These are phyloP conservation scores for Cutaneotrichosporon cavernicola DNA, from an alignment of 1,284 basidiomycete species.

Conservation along the genomic window DNA sequence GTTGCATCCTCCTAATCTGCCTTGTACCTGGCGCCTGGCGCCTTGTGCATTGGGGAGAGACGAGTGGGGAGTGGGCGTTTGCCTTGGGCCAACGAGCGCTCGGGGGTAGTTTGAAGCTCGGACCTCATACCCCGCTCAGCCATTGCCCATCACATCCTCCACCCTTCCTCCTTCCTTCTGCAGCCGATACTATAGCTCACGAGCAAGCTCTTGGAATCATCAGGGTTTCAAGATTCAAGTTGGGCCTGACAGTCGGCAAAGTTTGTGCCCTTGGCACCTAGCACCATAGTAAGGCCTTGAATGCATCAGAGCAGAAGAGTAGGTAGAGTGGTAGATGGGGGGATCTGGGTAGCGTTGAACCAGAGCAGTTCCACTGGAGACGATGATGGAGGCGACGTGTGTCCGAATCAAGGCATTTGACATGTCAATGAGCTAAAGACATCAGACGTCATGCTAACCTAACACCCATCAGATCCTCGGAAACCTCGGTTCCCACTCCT, in stretches of 20 bases:
- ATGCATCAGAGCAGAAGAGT: background rate
- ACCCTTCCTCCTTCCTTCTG: background rate
- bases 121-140: background rate
- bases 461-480: background rate
- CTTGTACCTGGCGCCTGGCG: background rate
- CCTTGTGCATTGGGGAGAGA: background rate
- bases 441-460: background rate
- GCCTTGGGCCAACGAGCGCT: background rate
- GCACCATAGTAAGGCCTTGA: background rate
- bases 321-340: too few species aligned
- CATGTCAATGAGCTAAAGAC: background rate
- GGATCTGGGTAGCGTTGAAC: too few species aligned
- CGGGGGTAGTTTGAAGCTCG: background rate
- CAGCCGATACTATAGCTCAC: background rate
- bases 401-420: conserved; percentile 2
- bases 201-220: background rate
- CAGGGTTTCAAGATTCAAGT: background rate
- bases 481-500: too few species aligned
- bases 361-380: too few species aligned
- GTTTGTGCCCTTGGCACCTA: background rate
- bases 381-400: background rate
- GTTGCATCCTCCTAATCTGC: background rate
- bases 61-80: background rate
- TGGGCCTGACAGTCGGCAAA: background rate
- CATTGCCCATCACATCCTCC: background rate